Evolutionary conservation across 208 protist genomes (phyloP), one percentile per base, ranked within the genome.

Genomic region (Leishmania mexicana): DNA sequence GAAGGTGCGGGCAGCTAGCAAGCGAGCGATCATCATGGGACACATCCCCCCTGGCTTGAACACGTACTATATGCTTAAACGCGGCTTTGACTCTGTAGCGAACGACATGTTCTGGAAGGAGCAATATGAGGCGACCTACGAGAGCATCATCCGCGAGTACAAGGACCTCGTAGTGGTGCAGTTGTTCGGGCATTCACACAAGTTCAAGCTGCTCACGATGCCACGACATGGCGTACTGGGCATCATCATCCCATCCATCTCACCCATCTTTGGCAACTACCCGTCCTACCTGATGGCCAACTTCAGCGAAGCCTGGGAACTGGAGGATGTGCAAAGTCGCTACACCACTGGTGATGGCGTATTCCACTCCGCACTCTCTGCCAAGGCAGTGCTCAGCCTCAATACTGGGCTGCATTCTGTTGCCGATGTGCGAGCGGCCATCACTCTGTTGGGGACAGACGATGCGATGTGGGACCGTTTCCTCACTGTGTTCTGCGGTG

Each of bases 121-220:
- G 24, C 40, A 42, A 6, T 97, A 90, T 81, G 85, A 88, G 75
- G 71, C n/a, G 1, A 28, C 51, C 31, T 97, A 94, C 82, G 79
- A 87, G 42, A 58, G 15, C 11, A 74, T 96, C 45, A 85, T 97
- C n/a, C n/a, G 40, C 28, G 68, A 85, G 40, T 92, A 92, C 83
- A 81, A 62, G 3, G 84, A 89, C 40, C 83, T 78, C 10, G 73
- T 97, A 1, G 80, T 57, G 13, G 2, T 91, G 17, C 93, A 96
- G 81, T 60, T 97, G 38, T 97, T 90, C 60, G 94, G 92, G 51
- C 94, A 97, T 81, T 88, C 86, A 5, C 94, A 97, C 84, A 60
- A 85, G 67, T 96, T 96, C 83, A 83, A 72, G 4, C 85, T 86
- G 53, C 76, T 92, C 49, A 87, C 87, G 60, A 60, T 88, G 67